Conservation (phyloP, 2,329 filamentous ascomycete genomes). For the Paraphaeosphaeria minitans region DNA sequence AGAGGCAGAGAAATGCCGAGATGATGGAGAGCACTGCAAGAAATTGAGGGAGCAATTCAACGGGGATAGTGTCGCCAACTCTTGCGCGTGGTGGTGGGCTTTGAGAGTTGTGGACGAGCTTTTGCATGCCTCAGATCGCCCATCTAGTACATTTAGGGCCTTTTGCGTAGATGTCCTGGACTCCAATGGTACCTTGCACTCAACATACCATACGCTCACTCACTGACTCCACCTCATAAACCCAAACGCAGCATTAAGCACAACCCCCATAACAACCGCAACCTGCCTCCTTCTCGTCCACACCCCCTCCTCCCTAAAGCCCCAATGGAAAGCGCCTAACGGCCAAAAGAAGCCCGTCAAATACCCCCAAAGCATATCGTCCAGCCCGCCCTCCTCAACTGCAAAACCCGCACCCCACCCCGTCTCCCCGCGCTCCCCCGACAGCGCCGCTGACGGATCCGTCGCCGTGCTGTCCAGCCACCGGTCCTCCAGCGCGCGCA, state of each 20-base stretch:
- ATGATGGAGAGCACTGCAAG: not conserved
- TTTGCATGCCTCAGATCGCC: not conserved
- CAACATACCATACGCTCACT: not conserved
- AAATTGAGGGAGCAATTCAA: not conserved
- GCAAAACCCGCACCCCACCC: conserved; percentile 59
- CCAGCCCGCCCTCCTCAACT: conserved; percentile 67
- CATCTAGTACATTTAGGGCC: not conserved
- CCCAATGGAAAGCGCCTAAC: conserved; percentile 81
- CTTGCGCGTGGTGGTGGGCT: no score
- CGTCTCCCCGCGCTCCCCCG: conserved; percentile 42
- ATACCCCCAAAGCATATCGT: conserved; percentile 86
- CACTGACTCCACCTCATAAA: conserved; percentile 64
- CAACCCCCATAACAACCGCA: conserved; percentile 82
- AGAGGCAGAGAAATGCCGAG: not conserved
- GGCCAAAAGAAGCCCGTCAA: conserved; percentile 96
- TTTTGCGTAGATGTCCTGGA: not conserved
- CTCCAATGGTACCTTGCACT: not conserved
- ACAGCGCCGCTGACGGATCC: conserved; percentile 46
- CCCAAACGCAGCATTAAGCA: conserved; percentile 79
- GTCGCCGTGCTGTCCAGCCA: conserved; percentile 77
- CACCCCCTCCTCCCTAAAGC: conserved; percentile 83
- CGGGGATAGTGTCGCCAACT: not conserved
- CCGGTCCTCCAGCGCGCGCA: conserved; percentile 81
- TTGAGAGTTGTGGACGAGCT: not conserved
- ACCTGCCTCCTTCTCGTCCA: conserved; percentile 84